These are phyloP conservation scores for Kodamaea sagamina DNA, from an alignment of 805 yeast genomes.

Conservation along the genomic window DNA sequence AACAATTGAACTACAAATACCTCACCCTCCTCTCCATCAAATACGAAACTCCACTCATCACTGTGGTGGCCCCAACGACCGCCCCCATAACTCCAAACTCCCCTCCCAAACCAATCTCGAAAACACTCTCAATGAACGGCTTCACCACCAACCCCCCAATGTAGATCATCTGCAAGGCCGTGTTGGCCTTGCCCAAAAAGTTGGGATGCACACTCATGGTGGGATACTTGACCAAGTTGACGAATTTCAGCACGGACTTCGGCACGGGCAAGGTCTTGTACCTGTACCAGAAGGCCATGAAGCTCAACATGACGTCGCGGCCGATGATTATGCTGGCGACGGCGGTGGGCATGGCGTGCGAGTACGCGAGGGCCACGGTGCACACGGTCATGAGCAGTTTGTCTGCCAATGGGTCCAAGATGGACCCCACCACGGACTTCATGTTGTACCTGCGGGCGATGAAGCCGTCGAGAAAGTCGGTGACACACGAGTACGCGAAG, in stretches of 20 bases:
- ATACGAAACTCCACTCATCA: constrained; percentile 77
- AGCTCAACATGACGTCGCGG: constrained; percentile 71
- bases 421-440: constrained; percentile 82
- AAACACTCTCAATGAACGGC: constrained; percentile 33
- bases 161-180: constrained; percentile 90
- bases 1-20: constrained; percentile 38
- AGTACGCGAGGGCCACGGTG: constrained; percentile 71
- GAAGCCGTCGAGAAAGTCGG: constrained; percentile 90
- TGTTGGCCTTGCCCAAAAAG: constrained; percentile 80
- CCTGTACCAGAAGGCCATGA: constrained; percentile 72
- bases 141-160: constrained; percentile 52
- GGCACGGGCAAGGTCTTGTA: constrained; percentile 76
- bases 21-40: constrained; percentile 70
- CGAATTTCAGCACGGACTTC: constrained; percentile 65
- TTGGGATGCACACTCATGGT: constrained; percentile 90
- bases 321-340: constrained; percentile 76
- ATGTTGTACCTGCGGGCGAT: constrained; percentile 80
- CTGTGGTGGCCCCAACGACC: constrained; percentile 57
- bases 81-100: constrained; percentile 20
- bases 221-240: constrained; percentile 72
- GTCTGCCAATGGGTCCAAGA: constrained; percentile 95
- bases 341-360: constrained; percentile 65
- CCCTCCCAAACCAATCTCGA: constrained; percentile 15
- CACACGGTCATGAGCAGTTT: constrained; percentile 85
- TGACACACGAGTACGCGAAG: constrained; percentile 82